Percentiles rank a stretch among this genome's conserved stretches.
Evolutionary conservation across 2,329 filamentous ascomycete genomes (phyloP).

Genomic region (Alternaria infectoria): DNA sequence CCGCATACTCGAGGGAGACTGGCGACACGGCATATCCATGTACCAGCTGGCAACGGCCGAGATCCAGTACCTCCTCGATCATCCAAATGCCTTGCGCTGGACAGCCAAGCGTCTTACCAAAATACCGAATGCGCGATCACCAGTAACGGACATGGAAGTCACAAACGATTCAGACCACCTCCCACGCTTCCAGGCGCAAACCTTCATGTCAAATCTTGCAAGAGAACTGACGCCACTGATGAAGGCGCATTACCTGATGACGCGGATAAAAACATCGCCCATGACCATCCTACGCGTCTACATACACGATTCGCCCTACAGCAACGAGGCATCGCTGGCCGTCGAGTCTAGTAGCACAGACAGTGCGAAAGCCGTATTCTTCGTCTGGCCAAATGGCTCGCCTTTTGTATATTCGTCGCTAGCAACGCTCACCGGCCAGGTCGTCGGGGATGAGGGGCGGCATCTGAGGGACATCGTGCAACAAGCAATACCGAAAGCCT

Average conservation of each 20-base stretch:
- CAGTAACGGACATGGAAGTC: slow-evolving; percentile 44
- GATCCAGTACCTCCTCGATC: slow-evolving; percentile 60
- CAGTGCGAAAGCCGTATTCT: slow-evolving; percentile 73
- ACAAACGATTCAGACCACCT: slow-evolving; percentile 50
- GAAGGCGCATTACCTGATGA: slow-evolving; percentile 83
- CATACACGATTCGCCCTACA: slow-evolving; percentile 81
- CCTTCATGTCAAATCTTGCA: slow-evolving; percentile 79
- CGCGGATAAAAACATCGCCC: slow-evolving; percentile 71
- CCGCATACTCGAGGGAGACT: slow-evolving; percentile 63
- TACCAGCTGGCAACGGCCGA: slow-evolving; percentile 63
- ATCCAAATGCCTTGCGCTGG: slow-evolving; percentile 60
- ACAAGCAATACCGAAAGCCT: slow-evolving; percentile 80
- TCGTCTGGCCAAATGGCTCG: slow-evolving; percentile 82
- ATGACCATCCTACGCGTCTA: slow-evolving; percentile 79
- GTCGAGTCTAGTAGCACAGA: slow-evolving; percentile 54
- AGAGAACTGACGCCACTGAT: slow-evolving; percentile 76
- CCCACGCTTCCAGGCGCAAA: slow-evolving; percentile 79
- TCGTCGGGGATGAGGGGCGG: slow-evolving; percentile 47
- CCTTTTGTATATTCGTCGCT: slow-evolving; percentile 74
- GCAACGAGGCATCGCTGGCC: slow-evolving; percentile 53
- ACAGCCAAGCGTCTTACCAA: slow-evolving; percentile 57
- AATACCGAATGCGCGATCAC: slow-evolving; percentile 36
- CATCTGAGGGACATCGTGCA: slow-evolving; percentile 74
- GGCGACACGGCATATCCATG: slow-evolving; percentile 61
- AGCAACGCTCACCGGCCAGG: slow-evolving; percentile 47